A percentile compares a stretch with the other conserved stretches of the same genome.
phyloP scores from a whole-genome alignment of 2,329 filamentous ascomycete genomes.

The Pyrenochaeta sp. region DNA sequence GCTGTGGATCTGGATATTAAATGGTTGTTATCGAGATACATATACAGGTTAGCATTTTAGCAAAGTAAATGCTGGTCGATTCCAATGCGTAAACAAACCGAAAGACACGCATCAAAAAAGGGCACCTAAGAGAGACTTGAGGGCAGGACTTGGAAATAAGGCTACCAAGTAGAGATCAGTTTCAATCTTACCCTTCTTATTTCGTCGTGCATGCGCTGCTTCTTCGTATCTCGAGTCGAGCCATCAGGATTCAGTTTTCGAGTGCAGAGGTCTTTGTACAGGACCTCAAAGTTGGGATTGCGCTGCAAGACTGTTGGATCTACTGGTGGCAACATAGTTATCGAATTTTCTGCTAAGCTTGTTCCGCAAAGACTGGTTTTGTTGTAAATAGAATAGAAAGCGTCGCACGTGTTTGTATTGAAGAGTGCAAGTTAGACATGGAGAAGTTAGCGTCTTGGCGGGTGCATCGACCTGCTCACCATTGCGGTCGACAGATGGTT shows the following conservation, averaged over 20 bases:
- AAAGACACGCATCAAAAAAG: neutral
- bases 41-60: neutral
- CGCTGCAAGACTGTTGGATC: slow-evolving; percentile 46
- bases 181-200: slow-evolving; percentile 46
- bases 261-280: slow-evolving; percentile 56
- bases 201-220: slow-evolving; percentile 52
- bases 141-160: neutral
- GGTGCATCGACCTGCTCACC: no score
- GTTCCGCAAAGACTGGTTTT: no score
- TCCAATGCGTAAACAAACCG: neutral
- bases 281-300: slow-evolving; percentile 55
- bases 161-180: neutral
- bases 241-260: slow-evolving; percentile 55
- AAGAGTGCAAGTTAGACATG: no score
- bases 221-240: slow-evolving; percentile 54
- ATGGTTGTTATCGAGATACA: neutral
- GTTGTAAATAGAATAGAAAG: no score
- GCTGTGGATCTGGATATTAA: neutral
- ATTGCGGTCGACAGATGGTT: no score
- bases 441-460: no score
- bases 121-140: neutral
- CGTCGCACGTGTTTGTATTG: no score
- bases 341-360: neutral
- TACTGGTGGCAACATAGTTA: slow-evolving; percentile 53
- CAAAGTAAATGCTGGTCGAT: no score